These are phyloP conservation scores for Dalbergia cultrata DNA, from an alignment of 306 rosid genomes.

Conservation along the genomic window DNA sequence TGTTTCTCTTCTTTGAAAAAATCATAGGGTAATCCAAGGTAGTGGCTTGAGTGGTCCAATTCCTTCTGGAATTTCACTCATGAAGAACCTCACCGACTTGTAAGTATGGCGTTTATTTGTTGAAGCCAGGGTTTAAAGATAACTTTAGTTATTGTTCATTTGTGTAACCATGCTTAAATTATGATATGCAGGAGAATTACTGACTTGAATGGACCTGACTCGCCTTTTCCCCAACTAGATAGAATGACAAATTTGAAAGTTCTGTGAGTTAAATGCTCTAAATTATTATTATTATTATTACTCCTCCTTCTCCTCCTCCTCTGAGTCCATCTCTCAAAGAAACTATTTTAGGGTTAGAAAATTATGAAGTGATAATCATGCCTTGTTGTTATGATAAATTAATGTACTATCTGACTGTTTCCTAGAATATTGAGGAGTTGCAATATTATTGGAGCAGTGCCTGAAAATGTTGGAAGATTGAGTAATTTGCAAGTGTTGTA, in stretches of 20 bases:
- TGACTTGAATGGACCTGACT: constrained; percentile 70
- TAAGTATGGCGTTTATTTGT: constrained; percentile 44
- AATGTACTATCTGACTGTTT: neutral
- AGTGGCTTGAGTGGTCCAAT: constrained; percentile 81
- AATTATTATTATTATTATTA: neutral
- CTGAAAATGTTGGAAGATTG: constrained; percentile 56
- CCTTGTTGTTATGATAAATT: neutral
- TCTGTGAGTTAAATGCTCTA: constrained; percentile 60
- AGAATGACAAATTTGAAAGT: constrained; percentile 45
- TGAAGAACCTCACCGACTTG: constrained; percentile 65
- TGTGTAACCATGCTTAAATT: constrained; percentile 12
- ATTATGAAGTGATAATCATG: neutral
- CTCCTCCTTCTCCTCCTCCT: neutral
- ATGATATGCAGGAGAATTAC: constrained; percentile 70
- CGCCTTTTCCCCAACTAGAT: constrained; percentile 58
- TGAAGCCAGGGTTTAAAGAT: constrained; percentile 10
- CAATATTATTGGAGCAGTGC: constrained; percentile 49
- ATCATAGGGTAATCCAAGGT: constrained; percentile 60
- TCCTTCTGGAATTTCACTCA: constrained; percentile 62
- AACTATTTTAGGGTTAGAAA: neutral
- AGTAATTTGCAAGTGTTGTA: constrained; percentile 56
- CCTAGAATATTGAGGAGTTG: constrained; percentile 55
- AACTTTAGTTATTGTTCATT: neutral
- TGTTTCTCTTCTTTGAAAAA: constrained; percentile 3
- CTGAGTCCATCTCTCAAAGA: neutral